Conservation (phyloP, 1,284 basidiomycete species). For the Melampsora americana region DNA sequence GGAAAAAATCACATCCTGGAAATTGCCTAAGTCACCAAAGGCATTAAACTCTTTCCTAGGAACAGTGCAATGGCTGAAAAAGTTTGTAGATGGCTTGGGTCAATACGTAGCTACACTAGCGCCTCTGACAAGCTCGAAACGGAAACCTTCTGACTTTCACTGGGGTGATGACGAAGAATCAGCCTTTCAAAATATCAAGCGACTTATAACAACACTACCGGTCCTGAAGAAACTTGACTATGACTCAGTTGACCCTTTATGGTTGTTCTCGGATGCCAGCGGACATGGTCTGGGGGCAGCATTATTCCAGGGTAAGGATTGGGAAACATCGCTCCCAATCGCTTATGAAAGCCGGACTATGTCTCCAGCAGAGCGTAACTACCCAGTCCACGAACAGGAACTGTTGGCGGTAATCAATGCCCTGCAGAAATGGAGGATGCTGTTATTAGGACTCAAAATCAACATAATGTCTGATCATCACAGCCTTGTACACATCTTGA, state of each 20-base stretch:
- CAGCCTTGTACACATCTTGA: too few relatives aligned
- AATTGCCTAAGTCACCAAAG: too few relatives aligned
- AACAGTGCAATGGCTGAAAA: slow-evolving; percentile 8
- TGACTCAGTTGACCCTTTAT: slow-evolving; percentile 45
- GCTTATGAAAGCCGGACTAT: slow-evolving; percentile 35
- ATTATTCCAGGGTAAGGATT: slow-evolving; percentile 14
- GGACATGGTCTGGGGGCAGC: slow-evolving; percentile 38
- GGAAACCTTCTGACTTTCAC: neutral
- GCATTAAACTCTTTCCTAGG: too few relatives aligned
- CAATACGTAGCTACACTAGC: neutral
- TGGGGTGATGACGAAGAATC: neutral
- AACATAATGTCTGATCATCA: too few relatives aligned
- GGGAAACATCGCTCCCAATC: too few relatives aligned
- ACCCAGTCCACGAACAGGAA: slow-evolving; percentile 45
- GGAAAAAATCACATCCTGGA: too few relatives aligned
- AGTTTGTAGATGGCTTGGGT: neutral
- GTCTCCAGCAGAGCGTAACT: too few relatives aligned
- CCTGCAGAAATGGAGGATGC: neutral
- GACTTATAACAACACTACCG: too few relatives aligned
- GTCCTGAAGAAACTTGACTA: slow-evolving; percentile 53
- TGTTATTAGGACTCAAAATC: neutral
- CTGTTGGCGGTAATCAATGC: slow-evolving; percentile 10
- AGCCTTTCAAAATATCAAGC: slow-evolving; percentile 53
- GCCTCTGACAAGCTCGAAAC: neutral
- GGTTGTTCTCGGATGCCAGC: slow-evolving; percentile 41